Base-by-base conservation (phyloP, 202 grass and related monocot genomes). In the Zoysia matrella region DNA sequence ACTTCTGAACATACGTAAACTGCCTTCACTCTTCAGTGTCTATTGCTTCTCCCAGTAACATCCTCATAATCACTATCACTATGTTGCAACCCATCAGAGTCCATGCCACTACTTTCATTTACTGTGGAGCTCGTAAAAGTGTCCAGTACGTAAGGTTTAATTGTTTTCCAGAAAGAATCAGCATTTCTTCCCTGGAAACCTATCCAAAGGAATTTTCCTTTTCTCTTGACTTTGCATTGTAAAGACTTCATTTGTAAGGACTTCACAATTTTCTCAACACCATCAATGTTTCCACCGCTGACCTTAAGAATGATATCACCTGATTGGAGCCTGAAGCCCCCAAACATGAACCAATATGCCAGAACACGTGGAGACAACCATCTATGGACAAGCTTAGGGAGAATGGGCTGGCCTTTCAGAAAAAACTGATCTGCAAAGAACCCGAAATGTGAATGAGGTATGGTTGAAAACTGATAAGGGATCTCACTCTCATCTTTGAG, bases 341-440 rank as follows among this genome's bases (percentile, higher is more conserved):
- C 89, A 89, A 90, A 95, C 96, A 96, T 95, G 78, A 94, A 99
- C 96, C 93, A 96, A 72, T 99, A 99, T 62, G 96, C 96, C 16
- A 96, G 22, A 22, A 22, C 83, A 73, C 93, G 88, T 77, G 93
- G 78, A 48, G 93, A 92, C 42, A 99, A 80, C 93, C 93, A 99
- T 78, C 96, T 92, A 43, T 99, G 22, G 22, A 22, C 22, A 22
- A 22, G 22, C 22, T 22, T 22, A 22, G 22, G 22, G 22, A 22
- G 22, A 22, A 22, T 22, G 93, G 18, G 89, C 85, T 77, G 87
- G 6, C 87, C 83, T 60, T 94, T 95, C 61, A 79, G 44, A 81
- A 78, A 90, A 85, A 99, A 99, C 74, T 99, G 93, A 22, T 91
- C 86, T 9, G 91, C 93, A 73, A 96, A 96, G 83, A 99, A 99